phyloP scores from a whole-genome alignment of 805 yeast species.

The Spathaspora gorwiae region DNA sequence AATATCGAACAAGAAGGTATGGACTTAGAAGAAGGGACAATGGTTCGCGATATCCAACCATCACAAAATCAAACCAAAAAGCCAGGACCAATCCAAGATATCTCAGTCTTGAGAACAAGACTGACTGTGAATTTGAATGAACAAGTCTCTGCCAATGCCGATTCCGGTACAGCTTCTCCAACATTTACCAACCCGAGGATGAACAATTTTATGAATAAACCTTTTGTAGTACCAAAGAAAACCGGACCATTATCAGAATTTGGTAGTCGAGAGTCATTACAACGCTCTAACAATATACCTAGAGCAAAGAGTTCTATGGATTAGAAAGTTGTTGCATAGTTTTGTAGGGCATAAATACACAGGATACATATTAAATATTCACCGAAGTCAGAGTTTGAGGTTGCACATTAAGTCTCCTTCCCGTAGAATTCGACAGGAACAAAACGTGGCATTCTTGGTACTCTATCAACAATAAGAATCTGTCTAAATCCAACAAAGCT shows the following conservation, averaged over 20 bases:
- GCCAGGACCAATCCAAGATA: constrained; percentile 1
- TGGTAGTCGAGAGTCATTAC: constrained; percentile 23
- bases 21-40: constrained; percentile 5
- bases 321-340: not conserved
- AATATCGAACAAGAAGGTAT: constrained; percentile 5
- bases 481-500: not conserved
- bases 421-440: not conserved
- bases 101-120: constrained; percentile 33
- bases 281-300: constrained; percentile 13
- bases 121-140: constrained; percentile 27
- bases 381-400: too few relatives aligned
- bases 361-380: too few relatives aligned
- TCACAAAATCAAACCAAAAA: not conserved
- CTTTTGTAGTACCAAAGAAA: constrained; percentile 25
- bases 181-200: not conserved
- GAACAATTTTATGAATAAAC: constrained; percentile 31
- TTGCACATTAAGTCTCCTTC: too few relatives aligned
- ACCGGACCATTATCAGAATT: constrained; percentile 9
- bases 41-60: not conserved
- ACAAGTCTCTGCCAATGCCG: constrained; percentile 2
- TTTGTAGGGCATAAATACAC: too few relatives aligned
- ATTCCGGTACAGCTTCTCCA: not conserved
- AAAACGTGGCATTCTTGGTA: not conserved
- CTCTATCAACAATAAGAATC: not conserved
- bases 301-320: constrained; percentile 8